Percentiles rank a stretch among this genome's conserved stretches.
Conservation (phyloP, 176 grass and related monocot species). For the Rhynchospora tenuis region DNA sequence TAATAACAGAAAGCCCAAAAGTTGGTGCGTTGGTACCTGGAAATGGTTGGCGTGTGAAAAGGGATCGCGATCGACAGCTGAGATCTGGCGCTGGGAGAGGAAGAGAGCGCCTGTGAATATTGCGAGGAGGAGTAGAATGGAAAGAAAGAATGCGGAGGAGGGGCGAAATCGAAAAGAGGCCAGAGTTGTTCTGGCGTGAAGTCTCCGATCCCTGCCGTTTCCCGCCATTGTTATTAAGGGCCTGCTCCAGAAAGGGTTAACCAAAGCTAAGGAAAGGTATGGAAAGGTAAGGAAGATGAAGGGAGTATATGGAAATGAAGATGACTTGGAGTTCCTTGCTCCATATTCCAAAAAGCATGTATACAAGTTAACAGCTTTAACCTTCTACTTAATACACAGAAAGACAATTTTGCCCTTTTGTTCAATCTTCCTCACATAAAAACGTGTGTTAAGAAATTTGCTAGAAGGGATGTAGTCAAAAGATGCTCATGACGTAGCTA, state of each 20-base stretch:
- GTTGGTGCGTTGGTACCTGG: neutral
- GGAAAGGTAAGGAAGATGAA: too few relatives aligned
- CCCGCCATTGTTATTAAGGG: conserved; percentile 21
- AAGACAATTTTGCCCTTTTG: too few relatives aligned
- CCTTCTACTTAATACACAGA: too few relatives aligned
- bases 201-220: conserved; percentile 18
- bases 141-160: neutral
- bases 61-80: conserved; percentile 40
- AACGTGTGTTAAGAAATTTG: too few relatives aligned
- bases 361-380: too few relatives aligned
- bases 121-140: conserved; percentile 22
- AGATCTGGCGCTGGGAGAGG: conserved; percentile 54
- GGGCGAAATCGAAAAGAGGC: neutral
- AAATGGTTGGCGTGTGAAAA: neutral
- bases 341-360: too few relatives aligned
- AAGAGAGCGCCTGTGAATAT: conserved; percentile 35
- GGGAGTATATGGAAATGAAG: too few relatives aligned
- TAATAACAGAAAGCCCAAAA: neutral
- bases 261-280: neutral
- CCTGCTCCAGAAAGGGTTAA: too few relatives aligned
- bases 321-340: too few relatives aligned
- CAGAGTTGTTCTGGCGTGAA: neutral
- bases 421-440: too few relatives aligned
- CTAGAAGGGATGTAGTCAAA: too few relatives aligned
- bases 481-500: too few relatives aligned